Conservation (phyloP, 352 stramenopile genomes). For the Phytophthora sansomeana region DNA sequence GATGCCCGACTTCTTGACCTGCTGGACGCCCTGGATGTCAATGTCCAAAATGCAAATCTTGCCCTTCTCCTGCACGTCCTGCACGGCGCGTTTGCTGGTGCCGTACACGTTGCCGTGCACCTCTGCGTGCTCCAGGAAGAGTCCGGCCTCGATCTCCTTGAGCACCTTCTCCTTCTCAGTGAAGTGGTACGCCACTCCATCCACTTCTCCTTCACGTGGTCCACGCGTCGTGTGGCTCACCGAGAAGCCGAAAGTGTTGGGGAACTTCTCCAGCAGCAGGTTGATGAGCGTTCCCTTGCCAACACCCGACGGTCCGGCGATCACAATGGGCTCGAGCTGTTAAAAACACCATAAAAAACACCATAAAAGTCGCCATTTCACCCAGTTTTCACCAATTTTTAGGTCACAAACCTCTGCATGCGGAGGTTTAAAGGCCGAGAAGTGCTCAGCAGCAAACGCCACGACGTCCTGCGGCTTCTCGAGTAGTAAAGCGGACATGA, state of each 20-base stretch:
- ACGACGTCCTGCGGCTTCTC: constrained; percentile 89
- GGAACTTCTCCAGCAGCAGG: constrained; percentile 87
- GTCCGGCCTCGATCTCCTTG: constrained; percentile 93
- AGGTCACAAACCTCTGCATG: constrained; percentile 43
- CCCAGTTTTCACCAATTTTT: not conserved
- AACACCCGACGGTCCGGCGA: constrained; percentile 91
- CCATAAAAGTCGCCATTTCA: not conserved
- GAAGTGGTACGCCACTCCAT: constrained; percentile 99
- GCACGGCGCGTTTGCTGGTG: constrained; percentile 93
- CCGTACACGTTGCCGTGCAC: constrained; percentile 99
- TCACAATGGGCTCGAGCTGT: constrained; percentile 87
- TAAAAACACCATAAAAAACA: constrained; percentile 4
- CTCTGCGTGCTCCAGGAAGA: constrained; percentile 98
- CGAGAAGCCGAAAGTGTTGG: constrained; percentile 94
- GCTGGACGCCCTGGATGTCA: constrained; percentile 97
- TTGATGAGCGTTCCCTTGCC: constrained; percentile 98
- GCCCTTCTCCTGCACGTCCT: constrained; percentile 91
- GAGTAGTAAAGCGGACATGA: constrained; percentile 88
- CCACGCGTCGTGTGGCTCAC: constrained; percentile 98
- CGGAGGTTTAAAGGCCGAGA: constrained; percentile 74
- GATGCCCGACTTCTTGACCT: constrained; percentile 92
- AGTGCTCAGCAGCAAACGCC: constrained; percentile 82
- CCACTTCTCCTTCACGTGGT: constrained; percentile 93
- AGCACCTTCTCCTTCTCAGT: constrained; percentile 93
- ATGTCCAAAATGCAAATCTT: constrained; percentile 99